phyloP scores from a whole-genome alignment of 345 rosid species.

The Cardamine resedifolia region DNA sequence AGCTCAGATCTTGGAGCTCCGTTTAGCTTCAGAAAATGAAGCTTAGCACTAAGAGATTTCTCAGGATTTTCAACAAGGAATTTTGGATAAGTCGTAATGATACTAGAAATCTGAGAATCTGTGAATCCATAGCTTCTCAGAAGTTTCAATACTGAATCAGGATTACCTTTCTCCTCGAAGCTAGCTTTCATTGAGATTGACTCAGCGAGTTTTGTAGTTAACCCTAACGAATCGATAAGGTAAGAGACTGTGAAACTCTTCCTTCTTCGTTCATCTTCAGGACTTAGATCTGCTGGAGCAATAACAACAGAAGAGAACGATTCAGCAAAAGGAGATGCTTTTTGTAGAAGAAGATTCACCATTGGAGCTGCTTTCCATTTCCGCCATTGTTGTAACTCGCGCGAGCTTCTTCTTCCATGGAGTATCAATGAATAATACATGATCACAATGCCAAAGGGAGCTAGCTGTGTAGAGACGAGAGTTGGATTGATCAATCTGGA shows the following conservation, averaged over 20 bases:
- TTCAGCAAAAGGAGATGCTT: neutral
- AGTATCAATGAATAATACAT: constrained; percentile 1
- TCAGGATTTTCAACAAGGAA: constrained; percentile 31
- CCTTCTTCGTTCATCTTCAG: constrained; percentile 16
- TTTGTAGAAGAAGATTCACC: constrained; percentile 6
- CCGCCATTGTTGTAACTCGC: constrained; percentile 28
- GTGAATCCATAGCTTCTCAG: constrained; percentile 39
- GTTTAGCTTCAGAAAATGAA: constrained; percentile 36
- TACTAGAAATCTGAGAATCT: constrained; percentile 30
- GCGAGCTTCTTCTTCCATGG: constrained; percentile 9
- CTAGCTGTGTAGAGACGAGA: no score
- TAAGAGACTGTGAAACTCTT: constrained; percentile 34
- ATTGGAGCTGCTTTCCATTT: neutral
- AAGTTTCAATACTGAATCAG: constrained; percentile 33
- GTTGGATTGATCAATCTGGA: neutral
- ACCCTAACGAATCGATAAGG: constrained; percentile 36
- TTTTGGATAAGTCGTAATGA: constrained; percentile 24
- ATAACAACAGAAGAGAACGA: constrained; percentile 2
- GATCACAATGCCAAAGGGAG: neutral
- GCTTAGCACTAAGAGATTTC: constrained; percentile 38
- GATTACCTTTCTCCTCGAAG: constrained; percentile 13
- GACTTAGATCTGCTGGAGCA: neutral
- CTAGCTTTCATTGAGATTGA: constrained; percentile 32
- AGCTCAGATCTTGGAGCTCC: constrained; percentile 37
- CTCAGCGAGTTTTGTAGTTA: constrained; percentile 35